Percentiles rank a stretch among this genome's conserved stretches.
These are phyloP conservation scores for Physcomitrellopsis africana DNA, from an alignment of 225 moss, liverwort and hornwort species.

Conservation along the genomic window DNA sequence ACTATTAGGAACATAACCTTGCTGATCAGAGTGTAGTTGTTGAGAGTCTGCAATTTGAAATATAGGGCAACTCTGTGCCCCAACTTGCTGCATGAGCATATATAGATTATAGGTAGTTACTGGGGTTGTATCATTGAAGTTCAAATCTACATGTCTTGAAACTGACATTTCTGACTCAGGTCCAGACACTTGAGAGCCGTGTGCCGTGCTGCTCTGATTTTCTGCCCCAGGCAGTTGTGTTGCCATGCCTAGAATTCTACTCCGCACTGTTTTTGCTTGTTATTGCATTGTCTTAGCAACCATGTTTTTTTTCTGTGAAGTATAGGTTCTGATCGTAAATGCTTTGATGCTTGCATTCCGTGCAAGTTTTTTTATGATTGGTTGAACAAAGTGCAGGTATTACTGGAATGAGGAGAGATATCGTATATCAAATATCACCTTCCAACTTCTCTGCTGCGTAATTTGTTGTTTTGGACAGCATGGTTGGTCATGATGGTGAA, in stretches of 20 bases:
- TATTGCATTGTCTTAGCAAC: constrained; percentile 26
- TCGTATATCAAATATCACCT: background rate
- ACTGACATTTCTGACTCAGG: constrained; percentile 54
- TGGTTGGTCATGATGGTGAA: background rate
- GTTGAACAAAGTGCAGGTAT: constrained; percentile 26
- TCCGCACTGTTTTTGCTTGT: constrained; percentile 23
- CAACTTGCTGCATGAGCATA: constrained; percentile 47
- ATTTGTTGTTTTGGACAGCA: background rate
- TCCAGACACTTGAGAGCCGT: constrained; percentile 51
- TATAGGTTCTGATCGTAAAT: constrained; percentile 16
- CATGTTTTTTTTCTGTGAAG: background rate
- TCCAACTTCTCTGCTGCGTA: constrained; percentile 6
- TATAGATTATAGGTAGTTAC: constrained; percentile 53
- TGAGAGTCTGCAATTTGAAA: constrained; percentile 39
- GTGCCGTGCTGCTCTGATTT: constrained; percentile 52
- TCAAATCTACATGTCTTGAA: constrained; percentile 51
- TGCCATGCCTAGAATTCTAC: constrained; percentile 46
- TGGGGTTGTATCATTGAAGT: constrained; percentile 37
- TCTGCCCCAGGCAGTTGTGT: constrained; percentile 47
- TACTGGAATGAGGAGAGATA: constrained; percentile 17
- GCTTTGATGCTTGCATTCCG: constrained; percentile 4
- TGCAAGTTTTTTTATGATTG: constrained; percentile 13
- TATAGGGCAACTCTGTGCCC: constrained; percentile 41
- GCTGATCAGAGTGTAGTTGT: constrained; percentile 40
- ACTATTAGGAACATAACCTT: constrained; percentile 32